Evolutionary conservation across 441 rosid species (phyloP), one percentile per base, ranked within the genome.

Genomic region (Sinapis alba): DNA sequence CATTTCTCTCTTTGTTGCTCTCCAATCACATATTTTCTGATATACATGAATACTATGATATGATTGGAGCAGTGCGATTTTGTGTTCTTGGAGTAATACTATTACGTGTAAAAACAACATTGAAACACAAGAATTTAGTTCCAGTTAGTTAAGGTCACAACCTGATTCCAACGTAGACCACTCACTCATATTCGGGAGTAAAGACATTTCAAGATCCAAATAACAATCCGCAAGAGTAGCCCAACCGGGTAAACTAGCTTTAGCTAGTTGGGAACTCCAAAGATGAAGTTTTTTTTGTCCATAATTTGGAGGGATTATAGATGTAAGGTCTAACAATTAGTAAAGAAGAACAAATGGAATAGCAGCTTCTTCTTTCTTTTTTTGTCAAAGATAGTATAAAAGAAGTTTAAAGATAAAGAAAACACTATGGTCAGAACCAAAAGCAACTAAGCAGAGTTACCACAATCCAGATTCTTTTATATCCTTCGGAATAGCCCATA

Each of bases 1-100:
- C 43, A 56, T 36, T 36, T 53, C 2, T 53, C 45, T 60, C 32
- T 51, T 68, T 1, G 69, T 75, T 27, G 19, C 32, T 69, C 26
- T 67, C 47, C 15, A 28, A 0, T 68, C 62, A 23, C 57, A 63
- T 41, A 43, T 2, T 20, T 43, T 73, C 19, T 15, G 27, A 18
- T 18, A 13, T 13, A 34, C 23, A 10, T 36, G 13, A 36, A 36
- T 36, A 36, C 43, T 36, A 36, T 10, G 43, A 45, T 45, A 45
- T 45, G 53, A 45, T 45, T 45, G 19, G 53, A 45, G 19, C 53
- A 45, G 6, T 15, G 26, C 7, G 16, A 41, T 27, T 65, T 5
- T 20, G 68, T 21, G 12, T 3, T 61, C 60, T 61, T 67, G 16
- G 36, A 19, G 26, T 19, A 10, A 30, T 28, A 16, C 8, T 15